Evolutionary conservation across 106 monocot genomes (phyloP), one percentile per base, ranked within the genome.

Genomic region (Iris macrosiphon): DNA sequence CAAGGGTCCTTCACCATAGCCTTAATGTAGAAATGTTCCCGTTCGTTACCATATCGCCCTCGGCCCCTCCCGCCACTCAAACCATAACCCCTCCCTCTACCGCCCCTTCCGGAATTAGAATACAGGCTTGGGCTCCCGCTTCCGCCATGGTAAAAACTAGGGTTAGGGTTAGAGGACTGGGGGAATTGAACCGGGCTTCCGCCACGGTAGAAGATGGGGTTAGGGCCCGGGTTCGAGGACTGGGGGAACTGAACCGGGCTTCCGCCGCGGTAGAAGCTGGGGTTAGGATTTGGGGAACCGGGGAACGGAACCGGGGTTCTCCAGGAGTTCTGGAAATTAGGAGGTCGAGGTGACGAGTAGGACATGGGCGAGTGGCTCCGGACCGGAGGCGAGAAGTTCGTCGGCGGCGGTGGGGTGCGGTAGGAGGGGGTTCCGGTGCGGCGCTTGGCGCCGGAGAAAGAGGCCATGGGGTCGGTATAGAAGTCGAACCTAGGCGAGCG

Each of bases 1-100:
- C 84, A 85, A 5, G 84, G 84, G 25, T 85, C 79, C 49, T 71
- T 41, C 15, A 75, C 47, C 75, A 84, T 63, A 7, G 64, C 31
- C 51, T 72, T 79, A 1, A 26, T 15, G 25, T 60, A 75, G 15
- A 49, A 72, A 10, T 46, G 53, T 20, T 32, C 55, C 0, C 41
- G 1, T 3, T 70, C 31, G 48, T 19, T 22, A 3, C 33, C 21
- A n/a, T 41, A 6, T 12, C 22, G 42, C n/a, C 52, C 28, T 40
- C 18, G 38, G 22, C 68, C 64, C 31, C 77, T 60, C 8, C 83
- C 78, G 26, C 72, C 54, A 28, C 47, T 45, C 13, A 30, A 31
- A 6, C 61, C 62, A 34, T 51, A 25, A 7, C 62, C 63, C 63
- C 63, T 45, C 16, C 12, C 23, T 7, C 20, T 39, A 12, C 23